Percentiles rank a stretch among this genome's conserved stretches.
Evolutionary conservation across 78 protist genomes (phyloP).

Genomic region (Chrysochromulina parva): DNA sequence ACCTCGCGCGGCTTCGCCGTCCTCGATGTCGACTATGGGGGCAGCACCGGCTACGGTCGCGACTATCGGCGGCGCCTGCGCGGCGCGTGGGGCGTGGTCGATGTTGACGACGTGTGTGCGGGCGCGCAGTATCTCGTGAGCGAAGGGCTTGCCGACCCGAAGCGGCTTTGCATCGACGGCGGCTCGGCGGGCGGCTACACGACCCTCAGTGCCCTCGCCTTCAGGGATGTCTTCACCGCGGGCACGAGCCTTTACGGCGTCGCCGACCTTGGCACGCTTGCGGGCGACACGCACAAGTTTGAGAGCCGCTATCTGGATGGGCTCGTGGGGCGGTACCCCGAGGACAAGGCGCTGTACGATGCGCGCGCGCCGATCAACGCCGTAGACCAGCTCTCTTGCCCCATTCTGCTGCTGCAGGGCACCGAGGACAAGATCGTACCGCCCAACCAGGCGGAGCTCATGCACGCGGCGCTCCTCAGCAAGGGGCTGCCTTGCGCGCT

Average conservation of each 20-base stretch:
- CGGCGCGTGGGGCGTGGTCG: slow-evolving; percentile 55
- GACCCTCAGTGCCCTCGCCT: slow-evolving; percentile 47
- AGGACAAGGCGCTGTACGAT: background rate
- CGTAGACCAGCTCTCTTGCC: slow-evolving; percentile 27
- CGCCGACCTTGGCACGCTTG: slow-evolving; percentile 49
- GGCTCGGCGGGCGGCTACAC: slow-evolving; percentile 63
- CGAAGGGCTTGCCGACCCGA: slow-evolving; percentile 42
- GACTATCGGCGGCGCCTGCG: slow-evolving; percentile 46
- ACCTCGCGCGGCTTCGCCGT: slow-evolving; percentile 52
- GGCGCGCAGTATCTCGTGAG: slow-evolving; percentile 28
- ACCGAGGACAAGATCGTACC: slow-evolving; percentile 58
- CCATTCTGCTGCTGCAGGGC: slow-evolving; percentile 62
- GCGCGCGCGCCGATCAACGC: slow-evolving; percentile 51
- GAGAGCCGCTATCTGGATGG: slow-evolving; percentile 53
- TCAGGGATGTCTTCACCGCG: slow-evolving; percentile 6
- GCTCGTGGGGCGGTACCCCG: slow-evolving; percentile 41
- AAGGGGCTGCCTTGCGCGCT: slow-evolving; percentile 39
- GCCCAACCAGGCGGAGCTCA: slow-evolving; percentile 42
- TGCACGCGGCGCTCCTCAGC: slow-evolving; percentile 28
- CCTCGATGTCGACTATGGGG: slow-evolving; percentile 32
- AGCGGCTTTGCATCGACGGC: slow-evolving; percentile 43
- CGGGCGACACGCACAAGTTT: slow-evolving; percentile 67
- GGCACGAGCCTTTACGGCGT: slow-evolving; percentile 51
- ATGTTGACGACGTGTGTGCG: slow-evolving; percentile 50
- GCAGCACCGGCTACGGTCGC: slow-evolving; percentile 57